These are phyloP conservation scores for Phytomonas sp. DNA, from an alignment of 208 protist genomes.

Conservation along the genomic window DNA sequence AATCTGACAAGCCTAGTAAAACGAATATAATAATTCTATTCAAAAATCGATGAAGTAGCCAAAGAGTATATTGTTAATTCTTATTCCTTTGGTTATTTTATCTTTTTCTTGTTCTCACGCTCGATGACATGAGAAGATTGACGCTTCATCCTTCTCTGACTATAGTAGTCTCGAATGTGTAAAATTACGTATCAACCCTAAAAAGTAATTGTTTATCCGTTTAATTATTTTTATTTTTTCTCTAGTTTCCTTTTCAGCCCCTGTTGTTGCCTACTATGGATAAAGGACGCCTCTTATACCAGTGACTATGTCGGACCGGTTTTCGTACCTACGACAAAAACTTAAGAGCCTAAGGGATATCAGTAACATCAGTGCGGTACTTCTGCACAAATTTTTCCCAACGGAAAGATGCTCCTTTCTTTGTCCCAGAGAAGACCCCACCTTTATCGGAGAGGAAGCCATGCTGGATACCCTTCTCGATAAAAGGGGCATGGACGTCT, in stretches of 20 bases:
- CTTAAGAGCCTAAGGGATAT: not conserved
- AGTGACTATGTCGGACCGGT: not conserved
- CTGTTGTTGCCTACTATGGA: not conserved
- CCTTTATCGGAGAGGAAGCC: not conserved
- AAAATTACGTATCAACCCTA: not conserved
- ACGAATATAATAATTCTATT: conserved; percentile 4
- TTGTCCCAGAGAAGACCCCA: not conserved
- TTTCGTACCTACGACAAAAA: not conserved
- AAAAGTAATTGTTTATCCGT: not conserved
- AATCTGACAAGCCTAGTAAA: not conserved
- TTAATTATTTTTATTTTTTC: not conserved
- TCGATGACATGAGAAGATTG: not conserved
- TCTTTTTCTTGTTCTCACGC: not conserved
- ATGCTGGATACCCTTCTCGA: not conserved
- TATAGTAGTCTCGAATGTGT: not conserved
- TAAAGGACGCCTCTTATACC: not conserved
- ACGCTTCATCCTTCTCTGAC: not conserved
- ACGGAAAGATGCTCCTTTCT: not conserved
- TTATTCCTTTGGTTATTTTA: not conserved
- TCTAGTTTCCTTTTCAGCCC: not conserved
- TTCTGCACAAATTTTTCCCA: not conserved
- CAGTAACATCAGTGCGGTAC: not conserved
- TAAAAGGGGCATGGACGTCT: not conserved
- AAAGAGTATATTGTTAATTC: not conserved
- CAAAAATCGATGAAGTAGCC: not conserved